These are phyloP conservation scores for Vigna trinervia DNA, from an alignment of 306 rosid genomes.

Conservation along the genomic window DNA sequence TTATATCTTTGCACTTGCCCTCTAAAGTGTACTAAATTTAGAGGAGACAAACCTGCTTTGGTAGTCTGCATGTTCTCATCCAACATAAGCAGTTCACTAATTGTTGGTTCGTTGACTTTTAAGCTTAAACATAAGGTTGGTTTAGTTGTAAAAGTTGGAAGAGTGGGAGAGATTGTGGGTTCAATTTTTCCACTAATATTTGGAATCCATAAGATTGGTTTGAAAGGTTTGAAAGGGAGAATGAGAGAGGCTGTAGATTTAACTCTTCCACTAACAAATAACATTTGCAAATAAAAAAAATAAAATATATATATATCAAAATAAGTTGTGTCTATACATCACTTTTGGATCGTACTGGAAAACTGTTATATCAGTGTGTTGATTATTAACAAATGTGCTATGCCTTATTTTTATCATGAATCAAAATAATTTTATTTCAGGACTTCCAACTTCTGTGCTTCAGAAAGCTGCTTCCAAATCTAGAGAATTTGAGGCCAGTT, in stretches of 20 bases:
- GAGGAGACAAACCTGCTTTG: background rate
- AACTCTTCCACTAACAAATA: no score
- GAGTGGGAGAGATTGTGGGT: no score
- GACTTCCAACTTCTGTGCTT: slow-evolving; percentile 72
- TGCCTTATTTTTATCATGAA: background rate
- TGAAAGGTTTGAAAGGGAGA: no score
- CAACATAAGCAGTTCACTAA: slow-evolving; percentile 17
- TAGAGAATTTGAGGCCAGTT: slow-evolving; percentile 77
- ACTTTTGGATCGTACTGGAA: background rate
- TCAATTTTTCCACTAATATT: no score
- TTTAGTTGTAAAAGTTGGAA: no score
- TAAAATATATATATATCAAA: background rate
- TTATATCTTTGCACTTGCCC: background rate
- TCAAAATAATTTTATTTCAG: slow-evolving; percentile 40
- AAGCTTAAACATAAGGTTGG: background rate
- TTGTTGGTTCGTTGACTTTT: slow-evolving; percentile 23
- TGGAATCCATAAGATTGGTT: no score
- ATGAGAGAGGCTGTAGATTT: no score
- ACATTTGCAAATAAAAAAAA: no score
- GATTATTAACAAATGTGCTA: slow-evolving; percentile 6
- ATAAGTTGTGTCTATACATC: background rate
- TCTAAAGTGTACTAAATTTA: background rate
- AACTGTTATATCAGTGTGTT: slow-evolving; percentile 13
- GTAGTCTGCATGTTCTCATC: slow-evolving; percentile 17
- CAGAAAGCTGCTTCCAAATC: slow-evolving; percentile 83